Conservation (phyloP, 2,329 filamentous ascomycete genomes). For the Geosmithia morbida region DNA sequence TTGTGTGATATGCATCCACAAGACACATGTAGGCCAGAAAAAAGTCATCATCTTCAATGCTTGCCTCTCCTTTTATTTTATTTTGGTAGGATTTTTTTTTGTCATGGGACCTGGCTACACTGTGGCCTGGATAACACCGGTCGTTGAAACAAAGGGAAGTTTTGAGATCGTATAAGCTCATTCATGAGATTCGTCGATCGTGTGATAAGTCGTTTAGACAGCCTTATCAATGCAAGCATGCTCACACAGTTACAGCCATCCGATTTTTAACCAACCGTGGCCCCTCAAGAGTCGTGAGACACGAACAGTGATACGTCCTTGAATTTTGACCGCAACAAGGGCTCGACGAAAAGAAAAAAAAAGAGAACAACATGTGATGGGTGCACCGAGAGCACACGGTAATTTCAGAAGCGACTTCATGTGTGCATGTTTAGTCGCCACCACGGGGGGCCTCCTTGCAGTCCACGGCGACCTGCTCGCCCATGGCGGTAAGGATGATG, state of each 20-base stretch:
- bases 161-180: conserved; percentile 1
- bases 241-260: background rate
- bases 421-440: conserved; percentile 2
- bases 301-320: background rate
- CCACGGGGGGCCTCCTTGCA: conserved; percentile 71
- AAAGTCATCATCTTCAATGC: conserved; percentile 2
- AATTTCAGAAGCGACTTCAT: background rate
- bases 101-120: conserved; percentile 2
- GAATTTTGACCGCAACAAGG: background rate
- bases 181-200: conserved; percentile 1
- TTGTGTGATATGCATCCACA: background rate
- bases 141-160: conserved; percentile 1
- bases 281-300: background rate
- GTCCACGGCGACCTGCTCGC: conserved; percentile 83
- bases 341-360: background rate
- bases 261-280: background rate
- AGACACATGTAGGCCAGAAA: background rate
- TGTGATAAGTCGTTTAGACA: background rate
- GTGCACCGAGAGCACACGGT: background rate
- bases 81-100: conserved; percentile 1
- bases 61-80: conserved; percentile 6
- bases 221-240: background rate
- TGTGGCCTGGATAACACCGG: conserved; percentile 1
- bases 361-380: background rate
- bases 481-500: conserved; percentile 89